Conservation (phyloP, 2,329 filamentous ascomycete species). For the Colletotrichum sp. region DNA sequence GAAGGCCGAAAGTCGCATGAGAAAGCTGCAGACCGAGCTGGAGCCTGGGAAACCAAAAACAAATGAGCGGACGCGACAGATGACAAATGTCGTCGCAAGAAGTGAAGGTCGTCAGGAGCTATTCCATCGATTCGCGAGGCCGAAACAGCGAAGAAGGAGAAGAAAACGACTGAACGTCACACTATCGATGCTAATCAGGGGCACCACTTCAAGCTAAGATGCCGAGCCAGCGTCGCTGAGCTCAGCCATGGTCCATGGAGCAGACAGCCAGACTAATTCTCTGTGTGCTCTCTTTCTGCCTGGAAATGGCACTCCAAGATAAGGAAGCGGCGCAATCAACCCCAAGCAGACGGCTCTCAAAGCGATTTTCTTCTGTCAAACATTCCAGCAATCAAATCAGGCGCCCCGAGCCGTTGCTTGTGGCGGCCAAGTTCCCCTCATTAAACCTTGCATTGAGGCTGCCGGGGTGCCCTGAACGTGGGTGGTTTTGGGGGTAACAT, state of each 20-base stretch:
- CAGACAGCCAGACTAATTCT: neutral
- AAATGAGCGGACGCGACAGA: constrained; percentile 7
- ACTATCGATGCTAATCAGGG: neutral
- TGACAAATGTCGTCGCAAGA: neutral
- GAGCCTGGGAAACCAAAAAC: neutral
- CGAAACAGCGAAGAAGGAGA: neutral
- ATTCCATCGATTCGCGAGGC: neutral
- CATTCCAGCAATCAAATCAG: neutral
- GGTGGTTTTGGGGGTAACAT: neutral
- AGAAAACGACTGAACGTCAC: neutral
- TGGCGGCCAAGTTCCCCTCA: neutral
- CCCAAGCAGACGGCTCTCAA: neutral
- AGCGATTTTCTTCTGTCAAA: neutral
- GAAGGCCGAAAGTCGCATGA: neutral
- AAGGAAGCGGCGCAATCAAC: neutral
- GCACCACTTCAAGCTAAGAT: neutral
- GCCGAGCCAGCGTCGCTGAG: neutral
- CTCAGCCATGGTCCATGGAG: neutral
- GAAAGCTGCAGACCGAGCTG: neutral
- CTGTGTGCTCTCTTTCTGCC: neutral
- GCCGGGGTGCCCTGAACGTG: neutral
- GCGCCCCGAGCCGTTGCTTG: neutral
- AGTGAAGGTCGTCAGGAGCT: neutral
- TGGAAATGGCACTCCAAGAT: neutral
- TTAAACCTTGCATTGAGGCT: constrained; percentile 5